Base-by-base conservation (phyloP, 805 yeast genomes). In the Candida argentea region DNA sequence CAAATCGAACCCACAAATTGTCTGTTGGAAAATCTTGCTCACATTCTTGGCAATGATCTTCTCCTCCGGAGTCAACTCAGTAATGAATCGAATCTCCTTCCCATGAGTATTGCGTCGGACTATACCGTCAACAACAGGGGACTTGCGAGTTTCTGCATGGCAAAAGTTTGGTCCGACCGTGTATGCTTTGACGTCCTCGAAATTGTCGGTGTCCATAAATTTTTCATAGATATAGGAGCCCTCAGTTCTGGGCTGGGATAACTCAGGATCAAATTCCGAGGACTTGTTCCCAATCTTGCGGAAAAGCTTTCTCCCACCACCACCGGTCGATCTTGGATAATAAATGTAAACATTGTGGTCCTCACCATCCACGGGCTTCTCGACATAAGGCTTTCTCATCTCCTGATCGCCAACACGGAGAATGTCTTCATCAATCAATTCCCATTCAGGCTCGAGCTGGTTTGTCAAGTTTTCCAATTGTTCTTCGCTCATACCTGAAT, bases 111-210 rank as follows among this genome's bases (percentile, higher is more conserved):
- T 91, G 52, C 99, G 72, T 46, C 96, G 70, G 15, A 91, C 99
- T 33, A 91, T 83, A 26, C 99, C 99, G 57, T 91, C 99, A n/a
- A 91, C 98, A 3, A 91, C 98, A 1, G 99, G 99, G 0, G 95
- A 85, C 52, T 91, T 91, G 46, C 99, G 70, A 1, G 99, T 91
- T 50, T 91, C 99, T 0, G 98, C 99, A 53, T 91, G 99, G 50
- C 98, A 91, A 47, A 71, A 91, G 12, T 61, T 61, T 3, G 79
- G 74, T 1, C 98, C 97, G 4, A 91, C 97, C 1, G 99, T 91
- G 52, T 91, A 91, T 0, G 97, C 97, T 57, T 91, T 91, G 37
- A 91, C 99, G 54, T 91, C 99, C 57, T 91, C 98, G 46, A 86
- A 87, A 50, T 91, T 91, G 52, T 91, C 96, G 2, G 98, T 89